Conservation (phyloP, 495 filamentous ascomycete species). For the Penicillium desertorum region DNA sequence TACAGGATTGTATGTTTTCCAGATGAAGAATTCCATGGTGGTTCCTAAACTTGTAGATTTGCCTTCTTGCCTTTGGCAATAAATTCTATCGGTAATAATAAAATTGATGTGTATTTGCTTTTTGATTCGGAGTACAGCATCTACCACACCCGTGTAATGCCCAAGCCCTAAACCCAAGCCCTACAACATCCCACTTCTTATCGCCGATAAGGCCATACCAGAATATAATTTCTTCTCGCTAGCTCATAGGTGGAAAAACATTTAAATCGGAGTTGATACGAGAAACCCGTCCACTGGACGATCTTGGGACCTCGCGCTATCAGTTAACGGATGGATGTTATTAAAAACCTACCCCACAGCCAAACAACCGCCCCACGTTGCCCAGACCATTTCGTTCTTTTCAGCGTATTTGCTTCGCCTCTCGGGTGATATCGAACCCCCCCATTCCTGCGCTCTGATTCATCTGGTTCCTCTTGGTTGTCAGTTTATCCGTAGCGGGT, state of each 20-base stretch:
- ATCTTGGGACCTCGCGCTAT: neutral
- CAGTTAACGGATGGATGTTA: neutral
- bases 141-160: neutral
- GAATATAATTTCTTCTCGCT: slow-evolving; percentile 2
- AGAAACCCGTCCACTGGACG: neutral
- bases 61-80: neutral
- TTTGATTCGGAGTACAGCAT: neutral
- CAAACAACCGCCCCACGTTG: slow-evolving; percentile 3
- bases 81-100: neutral
- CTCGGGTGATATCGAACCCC: slow-evolving; percentile 8
- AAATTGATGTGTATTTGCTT: neutral
- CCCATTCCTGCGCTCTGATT: slow-evolving; percentile 4
- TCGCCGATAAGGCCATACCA: slow-evolving; percentile 11
- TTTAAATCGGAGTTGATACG: slow-evolving; percentile 20
- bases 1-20: neutral
- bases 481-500: slow-evolving; percentile 7
- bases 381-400: neutral
- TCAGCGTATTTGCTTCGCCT: slow-evolving; percentile 1
- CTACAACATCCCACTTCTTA: slow-evolving; percentile 12
- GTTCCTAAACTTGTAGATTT: neutral
- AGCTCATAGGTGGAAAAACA: slow-evolving; percentile 14
- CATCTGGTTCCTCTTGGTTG: neutral
- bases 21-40: neutral
- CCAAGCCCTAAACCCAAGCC: slow-evolving; percentile 17
- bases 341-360: neutral